Evolutionary conservation across 805 yeast genomes (phyloP), one percentile per base, ranked within the genome.

Genomic region (Teunomyces barrocoloradensis): DNA sequence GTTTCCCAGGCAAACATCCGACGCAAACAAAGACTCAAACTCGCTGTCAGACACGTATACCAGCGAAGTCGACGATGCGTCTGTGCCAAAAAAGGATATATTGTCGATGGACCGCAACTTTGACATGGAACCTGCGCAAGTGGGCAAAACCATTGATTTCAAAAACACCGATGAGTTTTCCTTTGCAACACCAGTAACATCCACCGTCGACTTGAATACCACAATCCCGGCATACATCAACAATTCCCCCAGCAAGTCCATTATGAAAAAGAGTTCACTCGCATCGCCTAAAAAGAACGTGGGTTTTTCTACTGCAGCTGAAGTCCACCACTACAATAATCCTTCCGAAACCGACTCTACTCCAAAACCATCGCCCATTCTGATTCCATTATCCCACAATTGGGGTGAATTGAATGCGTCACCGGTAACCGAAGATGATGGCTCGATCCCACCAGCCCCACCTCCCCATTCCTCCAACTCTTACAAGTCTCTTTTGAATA

Each of bases 41-140:
- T 72, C 77, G 5, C 63, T 71, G 44, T 66, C 75, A 3, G 78
- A 73, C 44, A 73, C 78, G 6, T 72, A 61, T 40, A 68, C 68
- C 15, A 69, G 74, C 50, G 74, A 71, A 21, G 38, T 33, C n/a
- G 62, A 56, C 15, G 33, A 46, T 7, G 27, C 27, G 27, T 48
- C 45, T 12, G 40, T 28, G 9, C 33, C 44, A 5, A 47, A 41
- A 33, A 23, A 13, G 20, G 41, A 42, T 29, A 28, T 43, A 29
- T 27, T 43, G 30, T 51, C 58, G 3, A 54, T 60, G 45, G 60
- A 54, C 27, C 40, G 62, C 25, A 62, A 63, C 47, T 64, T 64
- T 37, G 56, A 55, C 38, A 29, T 53, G 36, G 53, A 56, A n/a
- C 45, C 53, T 34, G 39, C 54, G 7, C 21, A 28, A 25, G 46